Percentiles rank a stretch among this genome's conserved stretches.
These are phyloP conservation scores for Plenodomus lindquistii DNA, from an alignment of 2,329 filamentous ascomycete genomes.

Conservation along the genomic window DNA sequence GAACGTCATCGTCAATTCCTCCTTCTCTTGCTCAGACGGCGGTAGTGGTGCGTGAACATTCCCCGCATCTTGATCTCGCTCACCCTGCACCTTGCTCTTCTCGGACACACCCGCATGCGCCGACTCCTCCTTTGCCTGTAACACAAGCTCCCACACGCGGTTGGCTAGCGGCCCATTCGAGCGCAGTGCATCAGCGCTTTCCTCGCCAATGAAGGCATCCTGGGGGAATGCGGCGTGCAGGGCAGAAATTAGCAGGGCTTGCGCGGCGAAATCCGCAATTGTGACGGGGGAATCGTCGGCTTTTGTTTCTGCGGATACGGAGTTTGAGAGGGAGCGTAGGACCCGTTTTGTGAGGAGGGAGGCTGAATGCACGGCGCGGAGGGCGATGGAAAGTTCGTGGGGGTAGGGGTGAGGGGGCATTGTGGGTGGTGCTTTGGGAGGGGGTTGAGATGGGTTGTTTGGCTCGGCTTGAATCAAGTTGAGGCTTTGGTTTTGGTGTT, in stretches of 20 bases:
- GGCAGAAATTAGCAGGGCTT: slow-evolving; percentile 63
- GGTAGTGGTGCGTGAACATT: not conserved
- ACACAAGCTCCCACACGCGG: slow-evolving; percentile 61
- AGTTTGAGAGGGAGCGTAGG: slow-evolving; percentile 53
- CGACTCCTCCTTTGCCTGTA: slow-evolving; percentile 34
- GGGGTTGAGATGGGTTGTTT: too few species aligned
- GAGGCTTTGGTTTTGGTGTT: slow-evolving; percentile 8
- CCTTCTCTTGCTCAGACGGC: not conserved
- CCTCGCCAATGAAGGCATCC: slow-evolving; percentile 66
- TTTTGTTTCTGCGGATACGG: slow-evolving; percentile 56
- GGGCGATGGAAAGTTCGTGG: slow-evolving; percentile 37
- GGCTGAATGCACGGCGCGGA: slow-evolving; percentile 57
- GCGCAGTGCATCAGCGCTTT: slow-evolving; percentile 59
- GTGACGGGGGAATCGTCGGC: slow-evolving; percentile 64
- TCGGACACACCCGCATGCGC: slow-evolving; percentile 29
- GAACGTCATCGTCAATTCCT: slow-evolving; percentile 19
- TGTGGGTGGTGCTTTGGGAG: slow-evolving; percentile 8
- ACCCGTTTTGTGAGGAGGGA: slow-evolving; percentile 62
- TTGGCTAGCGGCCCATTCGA: slow-evolving; percentile 53
- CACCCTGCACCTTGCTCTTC: slow-evolving; percentile 25
- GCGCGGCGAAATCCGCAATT: slow-evolving; percentile 66
- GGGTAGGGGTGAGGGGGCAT: slow-evolving; percentile 19
- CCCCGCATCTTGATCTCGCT: slow-evolving; percentile 6
- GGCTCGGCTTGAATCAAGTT: slow-evolving; percentile 7
- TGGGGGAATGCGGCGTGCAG: slow-evolving; percentile 58